Evolutionary conservation across 768 basidiomycete species (phyloP).

Genomic region (Calocybe cyanea): DNA sequence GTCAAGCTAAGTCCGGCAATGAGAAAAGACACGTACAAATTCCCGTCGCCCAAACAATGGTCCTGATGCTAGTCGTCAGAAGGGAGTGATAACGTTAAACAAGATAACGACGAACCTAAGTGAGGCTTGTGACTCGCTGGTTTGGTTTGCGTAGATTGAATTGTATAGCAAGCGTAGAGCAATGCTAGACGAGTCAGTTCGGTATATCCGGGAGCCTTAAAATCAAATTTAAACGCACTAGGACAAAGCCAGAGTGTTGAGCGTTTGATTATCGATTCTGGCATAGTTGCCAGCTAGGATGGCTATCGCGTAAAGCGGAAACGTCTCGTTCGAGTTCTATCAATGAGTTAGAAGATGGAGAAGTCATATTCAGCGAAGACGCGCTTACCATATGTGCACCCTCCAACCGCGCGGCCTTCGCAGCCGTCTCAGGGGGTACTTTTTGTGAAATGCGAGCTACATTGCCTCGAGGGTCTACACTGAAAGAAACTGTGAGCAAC

Average conservation of each 20-base stretch:
- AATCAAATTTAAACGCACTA: conserved; percentile 18
- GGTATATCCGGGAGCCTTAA: not conserved
- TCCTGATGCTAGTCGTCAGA: not conserved
- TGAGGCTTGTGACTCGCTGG: conserved; percentile 6
- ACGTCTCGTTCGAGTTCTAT: conserved; percentile 27
- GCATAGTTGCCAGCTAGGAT: conserved; percentile 12
- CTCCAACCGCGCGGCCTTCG: conserved; percentile 16
- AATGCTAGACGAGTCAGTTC: conserved; percentile 11
- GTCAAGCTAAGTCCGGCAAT: not conserved
- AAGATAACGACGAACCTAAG: conserved; percentile 9
- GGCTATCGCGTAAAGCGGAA: conserved; percentile 26
- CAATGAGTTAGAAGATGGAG: not conserved
- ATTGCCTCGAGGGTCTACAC: conserved; percentile 18
- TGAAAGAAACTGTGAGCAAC: not conserved
- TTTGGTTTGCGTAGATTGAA: conserved; percentile 26
- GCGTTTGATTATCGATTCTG: conserved; percentile 13
- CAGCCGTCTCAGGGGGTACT: conserved; percentile 14
- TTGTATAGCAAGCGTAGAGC: conserved; percentile 24
- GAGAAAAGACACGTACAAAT: conserved; percentile 4
- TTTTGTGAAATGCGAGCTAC: conserved; percentile 14
- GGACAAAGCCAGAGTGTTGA: conserved; percentile 25
- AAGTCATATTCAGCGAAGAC: not conserved
- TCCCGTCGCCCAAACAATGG: conserved; percentile 3
- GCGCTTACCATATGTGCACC: conserved; percentile 19
- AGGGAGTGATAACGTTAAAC: not conserved